Evolutionary conservation across 805 yeast genomes (phyloP), one percentile per base, ranked within the genome.

Genomic region (Tetrapisispora arboricola): DNA sequence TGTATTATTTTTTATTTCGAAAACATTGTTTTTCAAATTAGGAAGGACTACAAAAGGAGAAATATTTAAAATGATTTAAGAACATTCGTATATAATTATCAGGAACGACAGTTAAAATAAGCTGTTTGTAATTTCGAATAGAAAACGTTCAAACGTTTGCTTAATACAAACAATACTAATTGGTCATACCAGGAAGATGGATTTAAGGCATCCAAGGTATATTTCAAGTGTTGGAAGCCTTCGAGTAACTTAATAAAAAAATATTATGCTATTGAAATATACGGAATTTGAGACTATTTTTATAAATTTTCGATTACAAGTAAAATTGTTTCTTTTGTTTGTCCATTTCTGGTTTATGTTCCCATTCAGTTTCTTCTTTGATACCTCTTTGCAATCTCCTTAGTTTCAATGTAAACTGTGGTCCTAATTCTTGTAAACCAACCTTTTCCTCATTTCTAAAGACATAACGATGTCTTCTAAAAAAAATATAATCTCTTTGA

Each of bases 271-370:
- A n/a, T n/a, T n/a, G n/a, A 4, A 25, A 18, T 3, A 16, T 21
- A 24, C 16, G 26, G 26, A 25, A 17, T 21, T 24, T 7, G 20
- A 4, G 15, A 4, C 19, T 3, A 20, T 11, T 9, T 5, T 20
- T 19, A 13, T 7, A 28, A 6, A 9, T 8, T 6, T 16, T 11
- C 15, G 15, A 10, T 39, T 67, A 90, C 50, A 90, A 66, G 57
- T 86, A 81, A 60, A 90, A 90, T 74, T 85, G 87, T 65, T 80
- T 79, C 78, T 88, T 90, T 61, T 90, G 96, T 55, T 82, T 81
- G 62, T 92, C 97, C 97, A 92, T 88, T 49, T 84, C 94, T 3
- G 96, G 80, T 51, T 85, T 76, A 65, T 87, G 95, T 63, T 92
- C 96, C 96, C 97, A 90, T 55, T 86, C 96, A 21, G 84, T 71